Evolutionary conservation across 2,329 filamentous ascomycete genomes (phyloP).

Genomic region (Epichloe sibirici): DNA sequence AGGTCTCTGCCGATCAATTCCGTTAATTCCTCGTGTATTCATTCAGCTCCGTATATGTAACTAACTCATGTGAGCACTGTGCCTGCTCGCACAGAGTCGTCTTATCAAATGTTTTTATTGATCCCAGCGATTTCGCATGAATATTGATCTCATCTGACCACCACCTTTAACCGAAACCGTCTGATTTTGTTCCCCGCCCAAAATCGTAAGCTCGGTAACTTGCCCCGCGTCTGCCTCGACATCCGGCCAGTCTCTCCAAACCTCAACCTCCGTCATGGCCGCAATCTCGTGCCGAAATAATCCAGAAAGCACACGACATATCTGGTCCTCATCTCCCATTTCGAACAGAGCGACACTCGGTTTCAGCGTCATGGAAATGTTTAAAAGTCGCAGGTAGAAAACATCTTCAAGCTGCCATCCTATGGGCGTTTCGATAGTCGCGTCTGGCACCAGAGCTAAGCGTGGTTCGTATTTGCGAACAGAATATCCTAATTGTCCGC

Average conservation of each 20-base stretch:
- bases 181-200: conserved; percentile 4
- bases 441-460: conserved; percentile 56
- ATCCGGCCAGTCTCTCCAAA: conserved; percentile 62
- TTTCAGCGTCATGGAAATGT: conserved; percentile 34
- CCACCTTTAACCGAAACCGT: conserved; percentile 30
- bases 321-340: conserved; percentile 59
- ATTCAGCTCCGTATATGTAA: neutral
- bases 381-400: conserved; percentile 57
- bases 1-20: neutral
- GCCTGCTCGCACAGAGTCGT: neutral
- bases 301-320: conserved; percentile 45
- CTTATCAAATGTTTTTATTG: neutral
- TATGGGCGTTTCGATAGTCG: conserved; percentile 16
- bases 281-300: conserved; percentile 21
- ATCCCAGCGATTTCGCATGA: conserved; percentile 8
- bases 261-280: conserved; percentile 35
- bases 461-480: conserved; percentile 74
- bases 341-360: conserved; percentile 55
- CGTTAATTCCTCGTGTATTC: neutral
- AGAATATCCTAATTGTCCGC: conserved; percentile 47
- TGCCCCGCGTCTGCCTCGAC: conserved; percentile 18
- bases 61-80: no score
- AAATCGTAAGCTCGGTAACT: conserved; percentile 13
- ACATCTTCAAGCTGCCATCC: conserved; percentile 31
- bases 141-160: conserved; percentile 35